Evolutionary conservation across 169 alveolate species (phyloP).

Genomic region (Plasmodium knowlesi): DNA sequence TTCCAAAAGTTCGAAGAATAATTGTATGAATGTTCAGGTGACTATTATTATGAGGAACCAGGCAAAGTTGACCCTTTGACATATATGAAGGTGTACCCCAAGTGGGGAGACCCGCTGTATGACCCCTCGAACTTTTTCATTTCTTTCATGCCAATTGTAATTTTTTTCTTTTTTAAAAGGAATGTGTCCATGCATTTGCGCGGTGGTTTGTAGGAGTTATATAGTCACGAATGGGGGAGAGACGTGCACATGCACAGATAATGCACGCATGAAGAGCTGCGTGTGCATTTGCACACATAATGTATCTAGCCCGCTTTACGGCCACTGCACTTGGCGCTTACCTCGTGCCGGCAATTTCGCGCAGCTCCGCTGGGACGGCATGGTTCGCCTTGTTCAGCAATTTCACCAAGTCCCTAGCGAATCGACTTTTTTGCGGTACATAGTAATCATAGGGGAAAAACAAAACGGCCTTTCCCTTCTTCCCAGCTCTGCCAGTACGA

Average conservation of each 20-base stretch:
- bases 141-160: neutral
- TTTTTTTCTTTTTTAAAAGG: neutral
- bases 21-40: neutral
- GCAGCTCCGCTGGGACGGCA: constrained; percentile 78
- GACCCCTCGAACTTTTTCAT: neutral
- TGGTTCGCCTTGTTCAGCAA: constrained; percentile 77
- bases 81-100: neutral
- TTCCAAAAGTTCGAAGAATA: neutral
- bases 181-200: neutral
- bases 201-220: neutral
- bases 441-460: constrained; percentile 80
- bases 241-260: neutral
- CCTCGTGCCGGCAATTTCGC: constrained; percentile 34
- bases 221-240: neutral
- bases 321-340: neutral
- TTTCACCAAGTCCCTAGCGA: constrained; percentile 79
- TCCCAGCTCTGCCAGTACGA: constrained; percentile 95
- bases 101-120: neutral
- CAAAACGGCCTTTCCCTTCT: constrained; percentile 86
- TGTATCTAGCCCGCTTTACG: neutral
- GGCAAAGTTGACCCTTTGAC: neutral
- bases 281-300: neutral
- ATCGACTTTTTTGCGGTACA: constrained; percentile 78
- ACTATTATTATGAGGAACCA: neutral
- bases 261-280: neutral